Evolutionary conservation across 768 basidiomycete species (phyloP).

Genomic region (Serendipita sp.): DNA sequence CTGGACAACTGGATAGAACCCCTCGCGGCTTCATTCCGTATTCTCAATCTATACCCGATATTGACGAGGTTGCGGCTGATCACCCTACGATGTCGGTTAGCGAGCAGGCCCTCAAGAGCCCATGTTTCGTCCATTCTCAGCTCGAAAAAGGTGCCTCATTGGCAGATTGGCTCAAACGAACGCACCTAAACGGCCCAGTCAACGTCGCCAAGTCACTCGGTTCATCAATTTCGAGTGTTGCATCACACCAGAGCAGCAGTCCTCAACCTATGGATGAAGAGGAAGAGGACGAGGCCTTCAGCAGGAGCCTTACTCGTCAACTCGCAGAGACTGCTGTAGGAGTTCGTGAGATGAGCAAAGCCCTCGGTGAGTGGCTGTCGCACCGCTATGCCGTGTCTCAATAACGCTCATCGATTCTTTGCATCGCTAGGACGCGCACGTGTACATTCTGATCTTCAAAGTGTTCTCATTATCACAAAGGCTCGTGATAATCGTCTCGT

Average conservation of each 20-base stretch:
- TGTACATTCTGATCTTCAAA: constrained; percentile 82
- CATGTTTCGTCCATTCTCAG: constrained; percentile 86
- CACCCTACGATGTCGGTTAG: neutral
- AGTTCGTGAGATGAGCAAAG: constrained; percentile 97
- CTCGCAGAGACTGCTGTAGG: constrained; percentile 94
- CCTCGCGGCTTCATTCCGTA: neutral
- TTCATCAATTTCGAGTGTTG: neutral
- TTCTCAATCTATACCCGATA: constrained; percentile 1
- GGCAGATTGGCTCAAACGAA: constrained; percentile 49
- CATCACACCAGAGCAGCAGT: constrained; percentile 14
- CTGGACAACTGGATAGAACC: neutral
- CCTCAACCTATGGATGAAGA: constrained; percentile 14
- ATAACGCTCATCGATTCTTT: neutral
- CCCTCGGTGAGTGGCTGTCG: constrained; percentile 52
- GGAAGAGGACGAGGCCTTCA: constrained; percentile 44
- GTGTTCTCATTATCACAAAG: constrained; percentile 89
- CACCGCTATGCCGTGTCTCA: neutral
- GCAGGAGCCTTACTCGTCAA: constrained; percentile 70
- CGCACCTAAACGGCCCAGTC: constrained; percentile 22
- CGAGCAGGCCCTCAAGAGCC: constrained; percentile 35
- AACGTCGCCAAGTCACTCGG: constrained; percentile 38
- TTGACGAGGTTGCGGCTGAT: neutral
- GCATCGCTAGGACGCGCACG: constrained; percentile 61
- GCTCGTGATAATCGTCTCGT: constrained; percentile 94
- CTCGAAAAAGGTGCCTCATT: constrained; percentile 70